A percentile compares a stretch with the other conserved stretches of the same genome.
phyloP scores from a whole-genome alignment of 352 stramenopile species.

The Phytophthora niederhauseri region DNA sequence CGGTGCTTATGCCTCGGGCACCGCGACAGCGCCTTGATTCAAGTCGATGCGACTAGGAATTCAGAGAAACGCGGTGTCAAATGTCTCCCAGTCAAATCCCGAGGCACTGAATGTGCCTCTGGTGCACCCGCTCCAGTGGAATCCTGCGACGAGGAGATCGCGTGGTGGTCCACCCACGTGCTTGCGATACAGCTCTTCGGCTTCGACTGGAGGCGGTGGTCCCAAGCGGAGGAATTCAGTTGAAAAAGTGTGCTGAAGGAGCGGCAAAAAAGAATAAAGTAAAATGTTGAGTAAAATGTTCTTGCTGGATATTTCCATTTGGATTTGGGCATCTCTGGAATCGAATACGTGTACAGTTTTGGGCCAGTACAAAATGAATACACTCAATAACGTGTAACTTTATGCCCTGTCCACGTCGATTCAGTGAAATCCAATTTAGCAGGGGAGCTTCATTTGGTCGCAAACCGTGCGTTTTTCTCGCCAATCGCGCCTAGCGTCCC shows the following conservation, averaged over 20 bases:
- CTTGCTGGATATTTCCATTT: slow-evolving; percentile 27
- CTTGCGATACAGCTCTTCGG: slow-evolving; percentile 28
- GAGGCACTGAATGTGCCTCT: slow-evolving; percentile 15
- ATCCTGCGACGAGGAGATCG: slow-evolving; percentile 27
- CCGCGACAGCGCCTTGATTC: slow-evolving; percentile 1
- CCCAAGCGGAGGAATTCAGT: not conserved
- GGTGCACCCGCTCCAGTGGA: slow-evolving; percentile 12
- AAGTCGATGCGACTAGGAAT: slow-evolving; percentile 7
- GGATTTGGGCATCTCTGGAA: not conserved
- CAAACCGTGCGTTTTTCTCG: slow-evolving; percentile 20
- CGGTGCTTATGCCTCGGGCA: not conserved
- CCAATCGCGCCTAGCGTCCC: slow-evolving; percentile 22
- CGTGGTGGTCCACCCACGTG: slow-evolving; percentile 3
- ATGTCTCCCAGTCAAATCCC: slow-evolving; percentile 35
- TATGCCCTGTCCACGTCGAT: not conserved
- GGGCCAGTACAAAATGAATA: too few relatives aligned
- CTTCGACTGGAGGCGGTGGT: too few relatives aligned
- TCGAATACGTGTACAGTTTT: too few relatives aligned
- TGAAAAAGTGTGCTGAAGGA: not conserved
- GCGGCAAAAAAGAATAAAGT: not conserved
- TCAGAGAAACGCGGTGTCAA: slow-evolving; percentile 28
- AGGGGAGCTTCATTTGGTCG: slow-evolving; percentile 21
- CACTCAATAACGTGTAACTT: not conserved
- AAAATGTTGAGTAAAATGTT: slow-evolving; percentile 29
- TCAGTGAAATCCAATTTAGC: slow-evolving; percentile 3